Conservation (phyloP, 371 early-diverging fungal species). For the Mucor piriformis region DNA sequence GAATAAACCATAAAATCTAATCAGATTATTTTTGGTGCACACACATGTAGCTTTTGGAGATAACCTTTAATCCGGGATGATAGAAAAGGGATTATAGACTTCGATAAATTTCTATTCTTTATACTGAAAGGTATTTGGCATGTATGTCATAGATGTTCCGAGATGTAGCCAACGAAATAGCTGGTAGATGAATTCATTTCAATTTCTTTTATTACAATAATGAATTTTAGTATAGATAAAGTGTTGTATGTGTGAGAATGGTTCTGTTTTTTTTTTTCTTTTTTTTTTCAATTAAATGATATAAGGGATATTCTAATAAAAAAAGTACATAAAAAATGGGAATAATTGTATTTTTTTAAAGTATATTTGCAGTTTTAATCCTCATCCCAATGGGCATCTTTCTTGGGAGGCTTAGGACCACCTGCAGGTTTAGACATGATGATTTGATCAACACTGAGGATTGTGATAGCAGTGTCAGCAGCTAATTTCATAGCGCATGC, state of each 20-base stretch:
- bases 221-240: not conserved
- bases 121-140: too few species aligned
- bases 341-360: not conserved
- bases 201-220: not conserved
- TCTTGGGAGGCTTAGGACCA: slow-evolving; percentile 92
- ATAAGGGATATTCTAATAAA: too few species aligned
- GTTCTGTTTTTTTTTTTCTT: not conserved
- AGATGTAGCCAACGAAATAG: too few species aligned
- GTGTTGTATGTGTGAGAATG: not conserved
- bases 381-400: slow-evolving; percentile 91
- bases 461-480: slow-evolving; percentile 90
- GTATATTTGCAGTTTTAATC: slow-evolving; percentile 42
- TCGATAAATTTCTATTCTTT: too few species aligned
- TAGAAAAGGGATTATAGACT: too few species aligned
- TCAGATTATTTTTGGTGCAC: too few species aligned
- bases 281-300: not conserved
- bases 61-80: too few species aligned
- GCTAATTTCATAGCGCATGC: slow-evolving; percentile 88
- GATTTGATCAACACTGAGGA: slow-evolving; percentile 96
- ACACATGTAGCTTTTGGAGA: too few species aligned
- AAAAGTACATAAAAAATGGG: slow-evolving; percentile 1
- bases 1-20: too few species aligned
- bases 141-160: too few species aligned
- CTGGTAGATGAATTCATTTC: too few species aligned
- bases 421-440: slow-evolving; percentile 98